phyloP scores from a whole-genome alignment of 768 basidiomycete species.

The Neoboletus magnificus region DNA sequence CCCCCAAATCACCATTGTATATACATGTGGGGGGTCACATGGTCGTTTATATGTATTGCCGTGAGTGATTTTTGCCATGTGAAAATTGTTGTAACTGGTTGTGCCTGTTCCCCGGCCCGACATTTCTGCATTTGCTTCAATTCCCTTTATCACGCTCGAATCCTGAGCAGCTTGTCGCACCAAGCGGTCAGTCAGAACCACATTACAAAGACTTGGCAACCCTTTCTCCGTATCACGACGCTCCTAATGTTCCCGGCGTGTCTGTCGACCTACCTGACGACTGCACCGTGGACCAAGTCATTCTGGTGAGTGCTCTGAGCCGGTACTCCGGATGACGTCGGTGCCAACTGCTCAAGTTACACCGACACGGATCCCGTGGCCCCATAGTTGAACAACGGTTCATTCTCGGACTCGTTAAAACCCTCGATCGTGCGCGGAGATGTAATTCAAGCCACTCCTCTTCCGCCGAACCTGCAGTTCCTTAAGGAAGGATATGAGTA shows the following conservation, averaged over 20 bases:
- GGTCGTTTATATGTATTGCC: no score
- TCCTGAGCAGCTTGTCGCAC: neutral
- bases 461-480: conserved; percentile 35
- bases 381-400: conserved; percentile 32
- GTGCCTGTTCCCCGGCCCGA: neutral
- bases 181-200: neutral
- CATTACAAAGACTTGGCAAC: conserved; percentile 28
- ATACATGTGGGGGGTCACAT: neutral
- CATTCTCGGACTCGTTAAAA: conserved; percentile 33
- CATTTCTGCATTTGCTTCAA: conserved; percentile 9
- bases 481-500: conserved; percentile 37
- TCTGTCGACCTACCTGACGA: conserved; percentile 33
- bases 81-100: neutral
- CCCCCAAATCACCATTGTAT: neutral
- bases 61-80: neutral
- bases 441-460: conserved; percentile 24
- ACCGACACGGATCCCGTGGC: conserved; percentile 40
- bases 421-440: conserved; percentile 28
- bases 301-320: conserved; percentile 27
- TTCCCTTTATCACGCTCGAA: neutral
- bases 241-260: conserved; percentile 28
- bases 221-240: conserved; percentile 37
- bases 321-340: neutral
- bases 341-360: conserved; percentile 29
- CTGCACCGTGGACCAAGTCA: conserved; percentile 38